Base-by-base conservation (phyloP, 2,329 filamentous ascomycete genomes). In the Tolypocladium inflatum region DNA sequence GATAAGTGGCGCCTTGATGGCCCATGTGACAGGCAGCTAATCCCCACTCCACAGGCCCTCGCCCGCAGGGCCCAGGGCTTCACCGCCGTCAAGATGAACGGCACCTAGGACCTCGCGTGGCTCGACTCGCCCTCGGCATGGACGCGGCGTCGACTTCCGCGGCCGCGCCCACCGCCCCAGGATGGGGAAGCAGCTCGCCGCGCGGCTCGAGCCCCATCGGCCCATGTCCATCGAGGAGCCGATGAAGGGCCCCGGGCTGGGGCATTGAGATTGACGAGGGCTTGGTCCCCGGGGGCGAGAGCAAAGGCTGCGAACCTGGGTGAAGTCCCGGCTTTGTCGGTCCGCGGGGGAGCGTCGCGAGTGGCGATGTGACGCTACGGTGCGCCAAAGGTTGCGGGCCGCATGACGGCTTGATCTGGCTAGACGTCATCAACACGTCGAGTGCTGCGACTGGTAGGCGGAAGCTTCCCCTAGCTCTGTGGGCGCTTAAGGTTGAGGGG, bases 171-270 rank as follows among this genome's bases (percentile, higher is more conserved):
- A 91, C 71, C 87, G 87, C 61, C 87, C 87, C n/a, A n/a, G n/a
- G n/a, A 91, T 91, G 87, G 88, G 88, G 0, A 90, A 89, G 63
- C 88, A 91, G 63, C 78, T 92, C 2, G 86, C 86, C 1, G 80
- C 3, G 86, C 86, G 1, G 80, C 77, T 91, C 0, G 87, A 87
- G 61, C 86, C 87, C 0, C 80, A 89, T 62, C 77, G 78, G 1
- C 88, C 88, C 0, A 73, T 91, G n/a, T 91, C 91, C 68, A 85
- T 91, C 50, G 88, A 91, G 67, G 23, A 30, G 23, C 45, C 71
- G 15, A 75, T 83, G 66, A 80, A 70, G 1, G 85, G 83, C 0
- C 80, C 82, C 0, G 87, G 87, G 0, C 65, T 90, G 56, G 87
- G 87, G 88, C 0, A 88, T 90, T 62, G 85, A 90, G 58, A 75